Conservation (phyloP, 805 yeast genomes). For the Trichomonascus vanleenenianus region DNA sequence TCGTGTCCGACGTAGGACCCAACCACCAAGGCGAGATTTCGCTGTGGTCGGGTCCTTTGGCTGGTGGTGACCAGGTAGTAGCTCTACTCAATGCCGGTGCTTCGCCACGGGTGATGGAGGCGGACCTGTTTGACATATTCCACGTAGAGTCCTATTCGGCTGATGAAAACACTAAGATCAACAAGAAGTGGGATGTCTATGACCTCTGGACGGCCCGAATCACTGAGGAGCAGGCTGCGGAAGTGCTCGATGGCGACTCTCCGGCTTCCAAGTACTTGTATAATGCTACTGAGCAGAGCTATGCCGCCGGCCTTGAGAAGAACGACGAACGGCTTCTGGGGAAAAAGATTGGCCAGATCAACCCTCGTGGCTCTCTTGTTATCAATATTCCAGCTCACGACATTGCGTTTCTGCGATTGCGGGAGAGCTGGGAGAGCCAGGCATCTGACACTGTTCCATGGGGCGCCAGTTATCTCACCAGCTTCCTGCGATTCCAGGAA, state of each 20-base stretch:
- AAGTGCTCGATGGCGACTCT: constrained; percentile 6
- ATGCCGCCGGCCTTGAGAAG: constrained; percentile 11
- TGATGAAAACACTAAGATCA: constrained; percentile 9
- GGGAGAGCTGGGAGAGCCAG: no score
- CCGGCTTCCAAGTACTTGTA: constrained; percentile 2
- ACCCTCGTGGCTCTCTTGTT: constrained; percentile 5
- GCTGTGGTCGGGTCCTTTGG: constrained; percentile 13
- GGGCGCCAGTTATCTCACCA: no score
- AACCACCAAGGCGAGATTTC: constrained; percentile 9
- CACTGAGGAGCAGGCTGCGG: constrained; percentile 5
- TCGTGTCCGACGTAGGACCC: constrained; percentile 8
- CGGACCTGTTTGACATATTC: constrained; percentile 12
- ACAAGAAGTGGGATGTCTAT: constrained; percentile 11
- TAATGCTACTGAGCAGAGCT: constrained; percentile 11
- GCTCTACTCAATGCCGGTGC: constrained; percentile 13
- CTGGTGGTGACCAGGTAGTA: constrained; percentile 12
- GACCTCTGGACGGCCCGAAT: constrained; percentile 14
- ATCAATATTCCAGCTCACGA: constrained; percentile 14
- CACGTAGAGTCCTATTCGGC: constrained; percentile 7
- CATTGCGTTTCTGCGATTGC: constrained; percentile 10
- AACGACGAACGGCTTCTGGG: constrained; percentile 12
- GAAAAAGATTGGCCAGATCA: constrained; percentile 10
- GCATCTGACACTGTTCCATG: no score
- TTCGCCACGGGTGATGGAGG: constrained; percentile 5
- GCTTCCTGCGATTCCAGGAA: no score